These are phyloP conservation scores for Talaromyces nanjingensis DNA, from an alignment of 495 filamentous ascomycete genomes.

Conservation along the genomic window DNA sequence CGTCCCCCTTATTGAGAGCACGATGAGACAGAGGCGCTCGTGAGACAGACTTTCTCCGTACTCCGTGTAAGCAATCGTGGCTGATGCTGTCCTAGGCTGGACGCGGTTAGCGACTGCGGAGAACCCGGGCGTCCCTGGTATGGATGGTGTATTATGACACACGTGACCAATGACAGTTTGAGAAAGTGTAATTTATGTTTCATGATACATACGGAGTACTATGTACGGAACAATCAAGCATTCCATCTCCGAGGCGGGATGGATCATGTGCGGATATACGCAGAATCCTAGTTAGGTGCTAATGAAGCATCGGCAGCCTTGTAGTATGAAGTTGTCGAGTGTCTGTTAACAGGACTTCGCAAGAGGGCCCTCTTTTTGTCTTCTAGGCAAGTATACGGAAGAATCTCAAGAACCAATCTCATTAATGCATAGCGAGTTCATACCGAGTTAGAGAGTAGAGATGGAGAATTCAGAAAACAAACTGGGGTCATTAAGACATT, in stretches of 20 bases:
- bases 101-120: slow-evolving; percentile 2
- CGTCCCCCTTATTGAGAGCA: not conserved
- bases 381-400: too few species aligned
- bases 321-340: too few species aligned
- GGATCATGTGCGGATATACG: too few species aligned
- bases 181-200: not conserved
- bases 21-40: not conserved
- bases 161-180: not conserved
- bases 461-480: too few species aligned
- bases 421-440: too few species aligned
- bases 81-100: not conserved
- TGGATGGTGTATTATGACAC: not conserved
- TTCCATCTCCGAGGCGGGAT: not conserved
- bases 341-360: too few species aligned
- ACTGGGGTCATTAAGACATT: too few species aligned
- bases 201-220: not conserved
- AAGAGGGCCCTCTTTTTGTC: too few species aligned
- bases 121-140: not conserved
- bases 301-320: too few species aligned
- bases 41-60: not conserved
- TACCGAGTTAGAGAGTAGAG: too few species aligned
- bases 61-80: not conserved
- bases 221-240: not conserved
- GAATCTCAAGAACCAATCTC: too few species aligned
- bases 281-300: too few species aligned